Evolutionary conservation across 306 rosid species (phyloP), one percentile per base, ranked within the genome.

Genomic region (Glycyrrhiza uralensis): DNA sequence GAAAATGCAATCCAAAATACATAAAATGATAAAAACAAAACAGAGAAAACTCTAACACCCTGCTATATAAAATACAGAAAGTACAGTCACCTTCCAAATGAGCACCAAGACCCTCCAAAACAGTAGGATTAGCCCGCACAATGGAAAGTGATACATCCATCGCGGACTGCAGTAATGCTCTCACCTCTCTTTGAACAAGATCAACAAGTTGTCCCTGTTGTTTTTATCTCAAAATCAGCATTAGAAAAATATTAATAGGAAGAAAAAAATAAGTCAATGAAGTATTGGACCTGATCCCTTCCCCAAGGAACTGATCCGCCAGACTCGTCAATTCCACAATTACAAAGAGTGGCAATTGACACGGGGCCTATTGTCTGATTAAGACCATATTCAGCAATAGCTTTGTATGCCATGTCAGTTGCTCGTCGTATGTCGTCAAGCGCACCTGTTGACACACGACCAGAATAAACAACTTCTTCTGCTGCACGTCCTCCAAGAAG

Each of bases 401-500:
- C 99, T 83, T 94, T 94, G 87, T 94, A 94, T 44, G 99, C 99
- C 92, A 94, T 86, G 85, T 91, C 99, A 38, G 99, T 94, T 28
- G 97, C 99, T 73, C 99, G 88, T 6, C 93, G 83, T 49, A 94
- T 94, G 80, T 94, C 99, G 85, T 94, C 99, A 76, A 91, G 93
- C 47, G 99, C 96, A 35, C 99, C 97, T 1, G 99, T 94, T 57
- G 99, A 94, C 39, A 94, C 96, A 46, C 99, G 90, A 69, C 99
- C 99, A 39, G 96, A 85, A 80, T 91, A 94, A 52, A 87, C 90
- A 61, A 94, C 85, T 84, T 94, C 97, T 87, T 94, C 99, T 14
- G 97, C 99, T n/a, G 99, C 99, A 49, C 99, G 97, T 47, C 99
- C 99, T 74, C 97, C 99, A 49, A 94, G 93, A 81, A 94, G 93